These are phyloP conservation scores for Ensete glaucum DNA, from an alignment of 176 grass and related monocot genomes.

Conservation along the genomic window DNA sequence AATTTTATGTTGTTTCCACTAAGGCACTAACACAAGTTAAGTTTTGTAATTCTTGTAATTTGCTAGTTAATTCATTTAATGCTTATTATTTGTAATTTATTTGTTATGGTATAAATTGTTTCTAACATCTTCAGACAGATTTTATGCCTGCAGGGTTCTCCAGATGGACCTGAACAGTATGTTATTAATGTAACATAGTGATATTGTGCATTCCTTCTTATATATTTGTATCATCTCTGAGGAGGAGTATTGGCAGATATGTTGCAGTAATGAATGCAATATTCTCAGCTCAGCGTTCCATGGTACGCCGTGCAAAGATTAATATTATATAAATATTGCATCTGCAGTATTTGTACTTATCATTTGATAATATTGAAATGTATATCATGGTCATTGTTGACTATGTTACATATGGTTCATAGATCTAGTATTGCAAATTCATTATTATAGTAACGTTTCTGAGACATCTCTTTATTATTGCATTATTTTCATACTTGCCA, in stretches of 20 bases:
- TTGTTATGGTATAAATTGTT: background rate
- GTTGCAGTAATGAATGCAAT: slow-evolving; percentile 98
- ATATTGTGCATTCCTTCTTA: slow-evolving; percentile 14
- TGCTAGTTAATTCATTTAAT: slow-evolving; percentile 9
- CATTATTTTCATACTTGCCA: too few species aligned
- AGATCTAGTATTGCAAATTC: background rate
- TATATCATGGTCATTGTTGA: background rate
- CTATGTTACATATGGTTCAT: background rate
- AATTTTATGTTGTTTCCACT: background rate
- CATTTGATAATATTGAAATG: background rate
- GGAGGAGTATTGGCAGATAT: slow-evolving; percentile 58
- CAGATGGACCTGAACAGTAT: slow-evolving; percentile 98
- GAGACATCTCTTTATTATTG: too few species aligned
- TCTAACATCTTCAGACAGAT: slow-evolving; percentile 50
- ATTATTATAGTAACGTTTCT: background rate
- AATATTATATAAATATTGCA: background rate
- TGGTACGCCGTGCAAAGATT: slow-evolving; percentile 34
- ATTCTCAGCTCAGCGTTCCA: slow-evolving; percentile 87
- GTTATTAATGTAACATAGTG: background rate
- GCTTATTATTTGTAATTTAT: slow-evolving; percentile 11
- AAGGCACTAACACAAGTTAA: background rate
- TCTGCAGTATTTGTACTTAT: background rate
- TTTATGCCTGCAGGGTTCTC: slow-evolving; percentile 89
- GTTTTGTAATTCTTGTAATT: slow-evolving; percentile 4
- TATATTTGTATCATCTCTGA: slow-evolving; percentile 3